Base-by-base conservation (phyloP, 1,284 basidiomycete species). In the Xerocomus cyaneibrunnescens region DNA sequence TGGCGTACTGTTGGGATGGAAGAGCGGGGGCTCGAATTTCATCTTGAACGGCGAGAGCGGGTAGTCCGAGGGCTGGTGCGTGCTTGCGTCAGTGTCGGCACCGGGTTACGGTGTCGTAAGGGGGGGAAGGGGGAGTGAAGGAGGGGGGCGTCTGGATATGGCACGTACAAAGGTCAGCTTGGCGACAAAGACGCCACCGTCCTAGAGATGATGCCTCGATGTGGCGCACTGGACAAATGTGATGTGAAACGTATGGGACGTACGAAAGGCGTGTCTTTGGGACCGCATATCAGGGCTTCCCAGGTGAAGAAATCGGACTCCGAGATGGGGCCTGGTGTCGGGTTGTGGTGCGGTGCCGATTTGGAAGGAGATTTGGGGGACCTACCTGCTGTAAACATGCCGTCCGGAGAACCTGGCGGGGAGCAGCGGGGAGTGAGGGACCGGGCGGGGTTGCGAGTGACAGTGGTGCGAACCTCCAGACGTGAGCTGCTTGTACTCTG, bases 281-380 rank as follows among this genome's bases (percentile, higher is more conserved):
- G 97, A 1, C 97, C 97, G 62, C 86, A 88, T 54, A 99, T 95
- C 60, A 99, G 79, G 16, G 95, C 95, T 73, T 98, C 97, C 97
- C 97, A 99, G 57, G 89, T 89, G 70, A 99, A 93, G 77, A 99
- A 95, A 75, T 99, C 94, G 58, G 89, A 86, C 73, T 99, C 96
- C 41, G 88, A 87, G 64, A 98, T 81, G 39, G 94, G 94, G 0
- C 93, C 92, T 86, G 64, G 16, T 53, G 49, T 40, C 31, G 23
- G 37, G 34, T 37, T 51, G 52, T 10, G 35, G 22, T 21, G 39
- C 28, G n/a, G n/a, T n/a, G n/a, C 19, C 49, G 51, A 16, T 17
- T 7, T 9, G 12, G 19, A 9, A 19, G 13, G 3, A 2, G 6
- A n/a, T 39, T 7, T 45, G 48, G 36, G 17, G 14, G 21, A 52